Percentiles rank a stretch among this genome's conserved stretches.
Conservation (phyloP, 768 basidiomycete species). For the Xerocomellus dryophilus region DNA sequence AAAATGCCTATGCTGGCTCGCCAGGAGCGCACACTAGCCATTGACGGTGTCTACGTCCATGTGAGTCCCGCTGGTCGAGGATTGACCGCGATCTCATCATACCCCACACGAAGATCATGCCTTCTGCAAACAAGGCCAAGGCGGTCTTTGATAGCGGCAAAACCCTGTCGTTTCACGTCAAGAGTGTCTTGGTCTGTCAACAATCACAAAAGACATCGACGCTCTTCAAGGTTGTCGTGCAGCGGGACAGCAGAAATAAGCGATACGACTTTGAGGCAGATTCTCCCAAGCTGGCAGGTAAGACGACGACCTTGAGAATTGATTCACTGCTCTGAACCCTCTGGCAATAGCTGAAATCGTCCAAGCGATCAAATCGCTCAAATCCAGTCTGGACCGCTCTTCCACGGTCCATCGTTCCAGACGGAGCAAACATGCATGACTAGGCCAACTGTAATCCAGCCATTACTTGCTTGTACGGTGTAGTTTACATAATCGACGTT, state of each 20-base stretch:
- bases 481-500: too few species aligned
- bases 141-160: conserved; percentile 87
- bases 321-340: neutral
- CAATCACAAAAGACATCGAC: conserved; percentile 77
- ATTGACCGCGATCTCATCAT: conserved; percentile 6
- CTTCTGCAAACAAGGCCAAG: conserved; percentile 71
- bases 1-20: conserved; percentile 94
- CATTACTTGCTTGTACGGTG: too few species aligned
- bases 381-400: conserved; percentile 60
- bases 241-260: conserved; percentile 72
- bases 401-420: conserved; percentile 60
- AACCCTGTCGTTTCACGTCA: conserved; percentile 91
- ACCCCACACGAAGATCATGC: conserved; percentile 71
- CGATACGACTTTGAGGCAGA: conserved; percentile 98
- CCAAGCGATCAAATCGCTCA: conserved; percentile 64
- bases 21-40: conserved; percentile 87
- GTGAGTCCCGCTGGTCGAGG: conserved; percentile 39
- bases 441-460: too few species aligned
- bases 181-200: conserved; percentile 78
- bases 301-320: conserved; percentile 21
- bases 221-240: conserved; percentile 87
- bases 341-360: conserved; percentile 65
- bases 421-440: conserved; percentile 39
- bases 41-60: conserved; percentile 93
- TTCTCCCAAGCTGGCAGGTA: conserved; percentile 73